Evolutionary conservation across 73 alveolate species (phyloP).

Genomic region (Uronychia setigera): DNA sequence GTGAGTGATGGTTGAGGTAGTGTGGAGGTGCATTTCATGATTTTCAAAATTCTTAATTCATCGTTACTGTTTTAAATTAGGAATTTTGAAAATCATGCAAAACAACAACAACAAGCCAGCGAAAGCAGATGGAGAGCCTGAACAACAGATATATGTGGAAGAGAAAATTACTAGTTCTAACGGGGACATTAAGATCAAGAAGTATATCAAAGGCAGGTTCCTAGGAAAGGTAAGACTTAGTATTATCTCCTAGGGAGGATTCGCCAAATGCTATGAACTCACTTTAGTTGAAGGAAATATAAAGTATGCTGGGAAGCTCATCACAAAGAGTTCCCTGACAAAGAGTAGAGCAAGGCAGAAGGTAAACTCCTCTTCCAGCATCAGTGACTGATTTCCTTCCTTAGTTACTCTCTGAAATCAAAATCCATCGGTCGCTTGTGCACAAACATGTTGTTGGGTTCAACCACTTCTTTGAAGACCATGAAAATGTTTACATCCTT

Average conservation of each 20-base stretch:
- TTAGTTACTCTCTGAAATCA: conserved; percentile 64
- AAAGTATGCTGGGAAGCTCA: conserved; percentile 47
- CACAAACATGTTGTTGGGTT: conserved; percentile 84
- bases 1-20: conserved; percentile 4
- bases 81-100: too few relatives aligned
- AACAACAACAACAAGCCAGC: too few relatives aligned
- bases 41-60: too few relatives aligned
- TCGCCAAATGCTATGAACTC: conserved; percentile 65
- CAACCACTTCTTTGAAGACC: conserved; percentile 71
- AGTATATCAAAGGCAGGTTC: conserved; percentile 56
- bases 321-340: conserved; percentile 51
- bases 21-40: background rate
- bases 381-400: background rate
- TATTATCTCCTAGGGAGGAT: conserved; percentile 20
- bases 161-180: conserved; percentile 35
- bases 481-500: conserved; percentile 73
- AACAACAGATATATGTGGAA: too few relatives aligned
- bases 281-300: conserved; percentile 29
- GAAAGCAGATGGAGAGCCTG: too few relatives aligned
- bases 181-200: conserved; percentile 28
- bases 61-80: too few relatives aligned
- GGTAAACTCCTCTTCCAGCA: too few relatives aligned
- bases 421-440: conserved; percentile 76
- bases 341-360: conserved; percentile 60
- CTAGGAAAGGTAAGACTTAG: conserved; percentile 39